Evolutionary conservation across 2,329 filamentous ascomycete species (phyloP).

Genomic region (Chaetomium olivaceum): DNA sequence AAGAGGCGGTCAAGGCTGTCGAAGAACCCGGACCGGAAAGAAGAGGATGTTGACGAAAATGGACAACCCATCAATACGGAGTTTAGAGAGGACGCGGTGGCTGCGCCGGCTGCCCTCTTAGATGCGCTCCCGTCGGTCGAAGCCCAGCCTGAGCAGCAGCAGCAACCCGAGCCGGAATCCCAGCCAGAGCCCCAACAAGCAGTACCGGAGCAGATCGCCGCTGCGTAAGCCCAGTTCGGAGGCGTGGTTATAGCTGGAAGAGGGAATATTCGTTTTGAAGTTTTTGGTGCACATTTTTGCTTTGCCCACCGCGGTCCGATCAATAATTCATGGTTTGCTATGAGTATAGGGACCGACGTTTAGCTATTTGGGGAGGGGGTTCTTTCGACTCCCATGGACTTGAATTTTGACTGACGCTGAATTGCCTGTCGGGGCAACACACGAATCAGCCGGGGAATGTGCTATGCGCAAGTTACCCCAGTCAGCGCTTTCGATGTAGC

Average conservation of each 20-base stretch:
- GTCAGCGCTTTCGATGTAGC: not conserved
- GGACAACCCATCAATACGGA: conserved; percentile 44
- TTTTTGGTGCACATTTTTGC: not conserved
- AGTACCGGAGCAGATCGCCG: not conserved
- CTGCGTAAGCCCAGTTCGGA: not conserved
- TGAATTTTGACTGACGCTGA: not conserved
- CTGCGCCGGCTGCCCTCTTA: not conserved
- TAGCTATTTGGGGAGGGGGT: too few species aligned
- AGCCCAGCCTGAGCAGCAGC: conserved; percentile 11
- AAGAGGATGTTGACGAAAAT: conserved; percentile 47
- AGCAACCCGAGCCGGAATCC: not conserved
- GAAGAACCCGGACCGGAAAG: conserved; percentile 54
- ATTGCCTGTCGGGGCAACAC: not conserved
- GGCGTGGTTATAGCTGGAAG: not conserved
- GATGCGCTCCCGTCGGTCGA: not conserved
- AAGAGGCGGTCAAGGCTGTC: conserved; percentile 40
- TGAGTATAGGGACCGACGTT: not conserved
- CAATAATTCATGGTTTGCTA: not conserved
- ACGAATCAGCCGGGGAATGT: not conserved
- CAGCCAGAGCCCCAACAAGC: not conserved
- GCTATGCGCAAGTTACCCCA: not conserved
- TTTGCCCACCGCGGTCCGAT: not conserved
- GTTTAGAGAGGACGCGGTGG: not conserved
- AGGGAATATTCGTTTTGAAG: not conserved
- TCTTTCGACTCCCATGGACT: not conserved